A percentile compares a stretch with the other conserved stretches of the same genome.
Evolutionary conservation across 441 rosid genomes (phyloP).

Genomic region (Bocquillonia castaneifolia): DNA sequence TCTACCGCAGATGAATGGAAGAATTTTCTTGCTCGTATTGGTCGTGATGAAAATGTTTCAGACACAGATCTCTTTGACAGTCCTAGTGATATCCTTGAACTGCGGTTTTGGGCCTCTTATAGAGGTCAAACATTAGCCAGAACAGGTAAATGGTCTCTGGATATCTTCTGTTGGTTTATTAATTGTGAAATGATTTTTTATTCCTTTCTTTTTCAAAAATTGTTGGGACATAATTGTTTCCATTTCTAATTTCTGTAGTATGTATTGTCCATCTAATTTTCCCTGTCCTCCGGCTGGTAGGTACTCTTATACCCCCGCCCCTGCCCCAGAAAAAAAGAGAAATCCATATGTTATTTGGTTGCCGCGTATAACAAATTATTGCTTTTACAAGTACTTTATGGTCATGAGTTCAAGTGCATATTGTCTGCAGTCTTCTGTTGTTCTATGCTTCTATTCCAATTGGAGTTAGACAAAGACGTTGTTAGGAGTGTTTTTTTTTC

Average conservation of each 20-base stretch:
- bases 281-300: neutral
- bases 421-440: neutral
- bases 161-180: neutral
- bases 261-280: neutral
- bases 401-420: neutral
- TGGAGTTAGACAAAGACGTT: neutral
- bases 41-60: conserved; percentile 77
- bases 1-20: conserved; percentile 86
- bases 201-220: neutral
- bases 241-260: neutral
- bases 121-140: conserved; percentile 96
- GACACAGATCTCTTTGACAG: conserved; percentile 71
- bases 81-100: conserved; percentile 80
- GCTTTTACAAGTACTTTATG: neutral
- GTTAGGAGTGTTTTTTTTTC: too few relatives aligned
- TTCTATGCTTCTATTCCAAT: neutral
- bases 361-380: neutral
- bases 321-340: neutral
- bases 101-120: conserved; percentile 98
- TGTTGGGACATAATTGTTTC: neutral
- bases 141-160: conserved; percentile 51
- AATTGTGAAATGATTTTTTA: neutral
- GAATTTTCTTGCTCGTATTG: conserved; percentile 94
- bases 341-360: neutral
- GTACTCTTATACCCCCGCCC: too few relatives aligned